Base-by-base conservation (phyloP, 2,329 filamentous ascomycete species). In the Blumeria graminis region DNA sequence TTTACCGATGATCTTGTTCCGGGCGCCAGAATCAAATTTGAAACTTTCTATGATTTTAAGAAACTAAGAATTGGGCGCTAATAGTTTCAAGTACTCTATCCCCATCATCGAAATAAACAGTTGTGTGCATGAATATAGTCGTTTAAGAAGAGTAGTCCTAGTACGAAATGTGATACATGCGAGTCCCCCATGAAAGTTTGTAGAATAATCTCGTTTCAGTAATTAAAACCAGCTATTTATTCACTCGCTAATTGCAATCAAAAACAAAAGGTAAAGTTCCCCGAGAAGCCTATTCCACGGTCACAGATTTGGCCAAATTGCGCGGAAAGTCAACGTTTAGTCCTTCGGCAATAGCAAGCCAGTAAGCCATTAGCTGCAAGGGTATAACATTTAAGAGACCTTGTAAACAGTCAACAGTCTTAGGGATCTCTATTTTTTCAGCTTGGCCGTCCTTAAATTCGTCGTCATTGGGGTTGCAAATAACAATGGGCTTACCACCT, bases 281-380 rank as follows among this genome's bases (percentile, higher is more conserved):
- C 22, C 4, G 22, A 28, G 22, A 28, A 28, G 22, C 22, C 16
- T 90, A 98, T 80, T 98, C 92, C 63, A 98, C 92, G 61, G 92
- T 98, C 62, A 98, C 92, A 61, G 88, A 94, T 81, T 98, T 98
- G 70, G 92, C 92, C 73, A 98, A 74, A 76, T 98, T 98, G 67
- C 92, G 84, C 58, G 92, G 92, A 80, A 96, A 96, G 69, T 98
- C 92, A 59, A 98, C 92, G 69, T 98, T 96, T 63, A 95, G 76
- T 55, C 89, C 90, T 74, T 94, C 92, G 63, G 84, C 84, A 65
- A 98, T 90, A 56, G 92, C 92, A 62, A 98, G 81, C 90, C 92
- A 96, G 78, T 98, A 98, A 58, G 92, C 86, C 74, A 98, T 95
- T 65, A 98, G 77, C 76, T 98, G 92, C 66, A 98, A 78, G 55